phyloP scores from a whole-genome alignment of 1,284 basidiomycete genomes.

The Wolfiporia cocos region DNA sequence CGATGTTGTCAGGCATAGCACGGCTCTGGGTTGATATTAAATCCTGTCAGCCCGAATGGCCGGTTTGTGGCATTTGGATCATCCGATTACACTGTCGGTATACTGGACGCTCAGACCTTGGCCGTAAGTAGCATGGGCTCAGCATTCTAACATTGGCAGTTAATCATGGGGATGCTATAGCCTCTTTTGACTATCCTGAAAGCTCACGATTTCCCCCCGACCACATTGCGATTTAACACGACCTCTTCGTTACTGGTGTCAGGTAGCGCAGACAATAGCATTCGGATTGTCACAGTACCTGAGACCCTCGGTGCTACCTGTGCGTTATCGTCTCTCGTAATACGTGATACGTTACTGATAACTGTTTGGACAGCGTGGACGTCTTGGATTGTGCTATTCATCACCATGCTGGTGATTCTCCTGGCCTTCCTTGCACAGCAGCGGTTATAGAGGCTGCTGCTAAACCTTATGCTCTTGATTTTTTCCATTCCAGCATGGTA shows the following conservation, averaged over 20 bases:
- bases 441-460: not conserved
- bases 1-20: not conserved
- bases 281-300: slow-evolving; percentile 80
- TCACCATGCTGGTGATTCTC: slow-evolving; percentile 29
- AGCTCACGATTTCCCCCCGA: slow-evolving; percentile 94
- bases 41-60: slow-evolving; percentile 62
- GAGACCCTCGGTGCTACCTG: slow-evolving; percentile 43
- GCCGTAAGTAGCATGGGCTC: slow-evolving; percentile 50
- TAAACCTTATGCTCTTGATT: no score
- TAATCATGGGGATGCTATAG: no score
- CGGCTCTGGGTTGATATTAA: not conserved
- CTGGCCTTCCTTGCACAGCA: slow-evolving; percentile 29
- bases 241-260: slow-evolving; percentile 80
- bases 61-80: slow-evolving; percentile 81
- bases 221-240: slow-evolving; percentile 85
- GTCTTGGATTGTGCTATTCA: slow-evolving; percentile 26
- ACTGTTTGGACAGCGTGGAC: slow-evolving; percentile 24
- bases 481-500: no score
- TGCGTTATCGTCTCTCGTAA: slow-evolving; percentile 29
- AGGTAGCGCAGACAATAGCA: slow-evolving; percentile 87
- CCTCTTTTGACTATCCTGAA: slow-evolving; percentile 85
- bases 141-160: no score
- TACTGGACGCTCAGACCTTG: slow-evolving; percentile 79
- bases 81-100: slow-evolving; percentile 82
- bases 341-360: not conserved